A percentile compares a stretch with the other conserved stretches of the same genome.
phyloP scores from a whole-genome alignment of 202 grass and related monocot genomes.

The Schoenoplectus tabernaemontani region DNA sequence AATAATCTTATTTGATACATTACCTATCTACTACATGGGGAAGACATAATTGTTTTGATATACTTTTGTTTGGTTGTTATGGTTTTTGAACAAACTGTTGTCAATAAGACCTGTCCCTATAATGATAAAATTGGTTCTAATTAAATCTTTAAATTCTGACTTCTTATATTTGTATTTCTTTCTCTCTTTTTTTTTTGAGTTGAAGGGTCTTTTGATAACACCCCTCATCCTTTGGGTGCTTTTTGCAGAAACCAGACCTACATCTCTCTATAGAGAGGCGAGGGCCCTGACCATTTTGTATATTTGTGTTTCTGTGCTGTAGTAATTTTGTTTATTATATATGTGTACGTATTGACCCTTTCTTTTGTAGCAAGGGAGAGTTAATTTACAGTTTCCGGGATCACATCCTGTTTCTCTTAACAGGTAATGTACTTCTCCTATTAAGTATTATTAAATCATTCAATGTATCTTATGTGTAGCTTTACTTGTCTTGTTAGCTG shows the following conservation, averaged over 20 bases:
- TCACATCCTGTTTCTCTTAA: slow-evolving; percentile 99
- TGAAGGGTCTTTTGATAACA: background rate
- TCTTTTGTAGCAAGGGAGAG: slow-evolving; percentile 55
- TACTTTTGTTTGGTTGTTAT: background rate
- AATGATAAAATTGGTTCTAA: background rate
- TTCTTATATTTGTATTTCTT: background rate
- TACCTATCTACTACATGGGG: background rate
- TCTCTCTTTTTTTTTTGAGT: slow-evolving; percentile 2
- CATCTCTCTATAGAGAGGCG: background rate
- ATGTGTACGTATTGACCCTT: background rate
- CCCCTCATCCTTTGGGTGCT: background rate
- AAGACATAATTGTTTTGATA: background rate
- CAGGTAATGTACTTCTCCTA: slow-evolving; percentile 37
- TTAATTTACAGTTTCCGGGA: slow-evolving; percentile 77
- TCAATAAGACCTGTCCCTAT: background rate
- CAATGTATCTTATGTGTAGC: background rate
- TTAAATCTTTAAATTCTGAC: background rate
- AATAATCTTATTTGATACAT: background rate
- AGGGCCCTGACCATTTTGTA: background rate
- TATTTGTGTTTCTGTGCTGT: slow-evolving; percentile 21
- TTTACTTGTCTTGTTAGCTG: background rate
- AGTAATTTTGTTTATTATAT: slow-evolving; percentile 16
- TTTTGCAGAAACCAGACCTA: background rate
- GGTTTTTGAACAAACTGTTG: background rate
- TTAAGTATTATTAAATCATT: background rate